Evolutionary conservation across 345 rosid species (phyloP), one percentile per base, ranked within the genome.

Genomic region (Theobroma cacao): DNA sequence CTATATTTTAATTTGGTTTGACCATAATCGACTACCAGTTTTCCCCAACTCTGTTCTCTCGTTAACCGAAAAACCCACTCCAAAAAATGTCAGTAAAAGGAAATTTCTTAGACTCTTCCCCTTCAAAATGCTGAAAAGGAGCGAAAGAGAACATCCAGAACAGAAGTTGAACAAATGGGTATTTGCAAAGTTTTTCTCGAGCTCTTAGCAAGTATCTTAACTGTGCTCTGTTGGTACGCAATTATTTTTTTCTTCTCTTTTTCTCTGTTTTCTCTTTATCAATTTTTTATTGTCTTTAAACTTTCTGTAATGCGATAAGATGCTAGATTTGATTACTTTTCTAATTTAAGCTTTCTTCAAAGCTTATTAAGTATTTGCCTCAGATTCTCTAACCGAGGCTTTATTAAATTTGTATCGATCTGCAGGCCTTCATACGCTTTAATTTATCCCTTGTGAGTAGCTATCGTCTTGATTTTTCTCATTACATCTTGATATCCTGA

Each of bases 341-440:
- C 22, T 67, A 20, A 52, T 20, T 72, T 28, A 17, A 72, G 43
- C 22, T 18, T 20, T 65, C 47, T 63, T 50, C 45, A 20, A 14
- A 22, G 41, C 40, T 31, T 72, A 74, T 45, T 59, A 8, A 43
- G 15, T 41, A 15, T 41, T 59, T 3, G 33, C 24, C 7, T 70
- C 17, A 24, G 3, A 26, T 11, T 20, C 56, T 3, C 61, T n/a
- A 34, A 62, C 20, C 33, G n/a, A n/a, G n/a, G n/a, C n/a, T n/a
- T n/a, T n/a, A n/a, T 74, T 13, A 0, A 11, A 18, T 8, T 48
- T 75, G 15, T 20, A 9, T 77, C 70, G 40, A 48, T 73, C 41
- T 82, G 53, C 84, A 85, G 88, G 86, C 82, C 88, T 61, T 58
- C 88, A n/a, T 73, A 81, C 55, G 50, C 82, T 47, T 26, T 85